phyloP scores from a whole-genome alignment of 169 alveolate species.

The Cryptosporidium felis region DNA sequence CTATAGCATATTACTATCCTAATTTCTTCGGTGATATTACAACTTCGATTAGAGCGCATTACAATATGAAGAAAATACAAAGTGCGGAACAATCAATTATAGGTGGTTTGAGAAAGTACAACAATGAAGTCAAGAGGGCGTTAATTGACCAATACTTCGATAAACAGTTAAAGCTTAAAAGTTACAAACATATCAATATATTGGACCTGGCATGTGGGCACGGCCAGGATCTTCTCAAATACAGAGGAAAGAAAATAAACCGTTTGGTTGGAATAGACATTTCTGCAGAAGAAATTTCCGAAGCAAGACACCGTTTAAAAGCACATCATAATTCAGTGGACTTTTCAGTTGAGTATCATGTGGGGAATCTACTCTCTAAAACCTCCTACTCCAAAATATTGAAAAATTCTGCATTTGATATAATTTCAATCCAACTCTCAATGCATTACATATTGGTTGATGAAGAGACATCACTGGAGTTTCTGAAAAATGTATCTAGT shows the following conservation, averaged over 20 bases:
- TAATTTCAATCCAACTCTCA: slow-evolving; percentile 90
- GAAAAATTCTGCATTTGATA: slow-evolving; percentile 76
- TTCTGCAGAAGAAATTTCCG: slow-evolving; percentile 83
- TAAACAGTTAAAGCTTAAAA: slow-evolving; percentile 1
- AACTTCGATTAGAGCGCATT: slow-evolving; percentile 81
- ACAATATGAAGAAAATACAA: slow-evolving; percentile 82
- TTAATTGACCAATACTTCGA: slow-evolving; percentile 77
- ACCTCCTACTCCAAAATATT: slow-evolving; percentile 62
- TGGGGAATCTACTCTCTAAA: slow-evolving; percentile 76
- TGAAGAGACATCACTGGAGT: slow-evolving; percentile 85
- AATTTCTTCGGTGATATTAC: slow-evolving; percentile 83
- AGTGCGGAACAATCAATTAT: slow-evolving; percentile 82
- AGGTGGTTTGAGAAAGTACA: slow-evolving; percentile 80
- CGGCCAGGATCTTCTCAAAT: slow-evolving; percentile 89
- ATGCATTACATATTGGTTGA: slow-evolving; percentile 89
- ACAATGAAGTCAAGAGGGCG: slow-evolving; percentile 83
- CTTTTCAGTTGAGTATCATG: slow-evolving; percentile 81
- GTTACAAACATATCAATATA: slow-evolving; percentile 75
- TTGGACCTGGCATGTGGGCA: slow-evolving; percentile 90
- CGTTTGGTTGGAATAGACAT: slow-evolving; percentile 87
- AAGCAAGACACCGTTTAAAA: slow-evolving; percentile 85
- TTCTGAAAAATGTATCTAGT: slow-evolving; percentile 82
- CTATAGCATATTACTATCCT: slow-evolving; percentile 77
- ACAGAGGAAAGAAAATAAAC: slow-evolving; percentile 80
- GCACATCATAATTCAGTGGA: slow-evolving; percentile 73